These are phyloP conservation scores for Alternaria brassicicola DNA, from an alignment of 2,329 filamentous ascomycete genomes.

Conservation along the genomic window DNA sequence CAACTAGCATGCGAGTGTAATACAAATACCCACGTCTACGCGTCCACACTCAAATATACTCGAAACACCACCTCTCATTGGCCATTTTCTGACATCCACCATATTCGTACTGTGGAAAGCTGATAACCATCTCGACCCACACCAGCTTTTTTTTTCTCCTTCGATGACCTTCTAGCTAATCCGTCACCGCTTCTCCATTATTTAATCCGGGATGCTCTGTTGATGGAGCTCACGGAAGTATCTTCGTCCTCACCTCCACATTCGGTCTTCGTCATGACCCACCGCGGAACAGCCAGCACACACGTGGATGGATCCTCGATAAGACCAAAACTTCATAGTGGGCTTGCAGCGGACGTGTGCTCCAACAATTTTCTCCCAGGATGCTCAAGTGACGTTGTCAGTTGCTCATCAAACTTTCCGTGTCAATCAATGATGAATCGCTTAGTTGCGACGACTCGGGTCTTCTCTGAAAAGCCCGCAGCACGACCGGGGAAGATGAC, in stretches of 20 bases:
- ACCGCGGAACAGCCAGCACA: background rate
- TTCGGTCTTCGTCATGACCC: background rate
- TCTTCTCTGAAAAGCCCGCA: slow-evolving; percentile 6
- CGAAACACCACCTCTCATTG: background rate
- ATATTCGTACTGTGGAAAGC: background rate
- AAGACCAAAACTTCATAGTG: background rate
- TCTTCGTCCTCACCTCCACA: background rate
- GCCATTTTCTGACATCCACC: background rate
- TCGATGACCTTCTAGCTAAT: background rate
- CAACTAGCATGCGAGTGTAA: background rate
- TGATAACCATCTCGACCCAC: background rate
- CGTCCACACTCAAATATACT: background rate
- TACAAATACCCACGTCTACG: background rate
- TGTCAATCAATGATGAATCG: background rate
- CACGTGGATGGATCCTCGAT: background rate
- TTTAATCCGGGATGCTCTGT: background rate
- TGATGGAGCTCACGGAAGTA: background rate
- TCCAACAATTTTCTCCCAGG: background rate
- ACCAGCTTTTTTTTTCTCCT: background rate
- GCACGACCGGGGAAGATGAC: slow-evolving; percentile 19
- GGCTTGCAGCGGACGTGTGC: background rate
- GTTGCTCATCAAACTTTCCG: background rate
- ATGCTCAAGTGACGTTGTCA: background rate
- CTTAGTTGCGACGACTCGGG: background rate
- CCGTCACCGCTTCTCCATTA: background rate